Evolutionary conservation across 2,329 filamentous ascomycete genomes (phyloP).

Genomic region (Aspergillus novofumigatus): DNA sequence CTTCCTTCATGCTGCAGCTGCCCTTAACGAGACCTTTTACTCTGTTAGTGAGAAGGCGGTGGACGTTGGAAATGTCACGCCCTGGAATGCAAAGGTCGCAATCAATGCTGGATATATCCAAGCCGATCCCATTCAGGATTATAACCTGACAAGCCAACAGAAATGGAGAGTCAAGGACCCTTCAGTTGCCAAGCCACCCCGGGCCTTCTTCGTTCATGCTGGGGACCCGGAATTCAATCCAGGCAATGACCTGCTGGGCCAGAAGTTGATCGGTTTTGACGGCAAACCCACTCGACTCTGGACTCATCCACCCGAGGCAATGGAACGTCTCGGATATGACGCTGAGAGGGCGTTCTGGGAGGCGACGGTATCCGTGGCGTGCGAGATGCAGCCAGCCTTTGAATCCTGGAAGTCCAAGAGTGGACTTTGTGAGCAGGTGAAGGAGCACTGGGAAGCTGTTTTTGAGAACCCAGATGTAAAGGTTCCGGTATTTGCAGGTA

Average conservation of each 20-base stretch:
- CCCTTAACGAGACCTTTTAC: constrained; percentile 20
- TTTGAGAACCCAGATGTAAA: constrained; percentile 12
- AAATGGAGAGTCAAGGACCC: constrained; percentile 19
- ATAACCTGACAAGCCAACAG: constrained; percentile 14
- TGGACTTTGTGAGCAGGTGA: constrained; percentile 13
- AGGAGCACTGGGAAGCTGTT: constrained; percentile 16
- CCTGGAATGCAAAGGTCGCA: constrained; percentile 4
- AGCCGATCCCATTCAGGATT: constrained; percentile 29
- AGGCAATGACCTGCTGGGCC: constrained; percentile 19
- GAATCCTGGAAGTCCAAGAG: constrained; percentile 18
- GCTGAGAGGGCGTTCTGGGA: constrained; percentile 30
- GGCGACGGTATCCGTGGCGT: constrained; percentile 21
- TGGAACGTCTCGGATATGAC: constrained; percentile 28
- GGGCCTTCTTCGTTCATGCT: constrained; percentile 30
- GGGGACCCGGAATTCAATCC: constrained; percentile 30
- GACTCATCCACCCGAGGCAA: constrained; percentile 20
- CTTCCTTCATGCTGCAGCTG: constrained; percentile 24
- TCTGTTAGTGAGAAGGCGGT: constrained; percentile 21
- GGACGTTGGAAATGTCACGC: constrained; percentile 12
- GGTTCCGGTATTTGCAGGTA: too few species aligned
- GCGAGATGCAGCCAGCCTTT: constrained; percentile 24
- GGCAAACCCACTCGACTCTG: constrained; percentile 20
- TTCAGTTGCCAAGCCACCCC: constrained; percentile 15
- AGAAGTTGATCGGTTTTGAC: constrained; percentile 17
- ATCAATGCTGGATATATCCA: constrained; percentile 15